Evolutionary conservation across 805 yeast species (phyloP), one percentile per base, ranked within the genome.

Genomic region (Cyberlindnera maclurae): DNA sequence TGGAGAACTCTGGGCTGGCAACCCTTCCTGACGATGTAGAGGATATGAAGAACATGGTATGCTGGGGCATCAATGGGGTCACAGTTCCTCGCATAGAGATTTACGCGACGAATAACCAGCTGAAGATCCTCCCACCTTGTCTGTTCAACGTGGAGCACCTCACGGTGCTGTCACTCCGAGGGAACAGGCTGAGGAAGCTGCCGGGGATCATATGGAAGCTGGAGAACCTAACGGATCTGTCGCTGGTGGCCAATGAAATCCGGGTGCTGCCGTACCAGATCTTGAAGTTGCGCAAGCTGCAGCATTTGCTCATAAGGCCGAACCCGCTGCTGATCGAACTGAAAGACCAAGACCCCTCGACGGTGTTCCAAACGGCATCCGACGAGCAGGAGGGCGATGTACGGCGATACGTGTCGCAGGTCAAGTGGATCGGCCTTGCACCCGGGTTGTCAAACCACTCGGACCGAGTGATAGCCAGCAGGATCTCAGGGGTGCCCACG

Each of bases 21-120:
- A 67, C 67, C 5, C 54, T 78, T 3, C 83, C 85, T 1, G 76
- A 73, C 37, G 80, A 76, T 45, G 64, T 78, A 22, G 68, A 68
- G 36, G 85, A 78, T 51, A 59, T 78, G 45, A 67, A 73, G 47
- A 67, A 76, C 39, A 55, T 76, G 47, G 77, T 76, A n/a, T 66
- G 68, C 40, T 67, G 65, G 44, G 62, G 58, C 5, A 43, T 49
- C 1, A 46, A 48, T 9, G 65, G 64, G 0, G 52, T 67, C 4
- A 51, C 52, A n/a, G 51, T 55, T 17, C 68, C 72, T 1, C 37
- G 47, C 6, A 45, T 68, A 30, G 77, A 77, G 42, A 58, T 78
- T 4, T 75, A 71, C 49, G 67, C 77, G 4, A 61, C 74, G 3
- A 66, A 71, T 35, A 78, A 78, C 52, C 61, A 63, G 29, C 48